Evolutionary conservation across 2,329 filamentous ascomycete genomes (phyloP).

Genomic region (Neocatenulostroma microsporum): DNA sequence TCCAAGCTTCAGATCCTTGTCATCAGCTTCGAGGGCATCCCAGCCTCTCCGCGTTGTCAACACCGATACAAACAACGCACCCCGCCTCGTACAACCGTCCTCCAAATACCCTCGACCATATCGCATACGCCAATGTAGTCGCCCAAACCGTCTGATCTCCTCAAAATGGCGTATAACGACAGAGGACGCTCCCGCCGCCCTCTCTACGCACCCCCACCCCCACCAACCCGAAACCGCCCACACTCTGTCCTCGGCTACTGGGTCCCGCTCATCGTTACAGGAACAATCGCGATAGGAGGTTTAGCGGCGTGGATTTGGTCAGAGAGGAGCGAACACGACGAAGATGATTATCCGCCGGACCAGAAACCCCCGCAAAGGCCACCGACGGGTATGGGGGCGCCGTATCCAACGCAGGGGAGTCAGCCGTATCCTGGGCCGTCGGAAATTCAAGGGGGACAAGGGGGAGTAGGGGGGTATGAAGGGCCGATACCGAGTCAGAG

Average conservation of each 20-base stretch:
- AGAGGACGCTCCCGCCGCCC: slow-evolving; percentile 43
- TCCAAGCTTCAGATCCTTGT: no score
- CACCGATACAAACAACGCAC: no score
- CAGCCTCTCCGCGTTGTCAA: no score
- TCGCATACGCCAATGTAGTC: background rate
- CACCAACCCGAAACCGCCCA: slow-evolving; percentile 39
- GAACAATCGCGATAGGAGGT: slow-evolving; percentile 79
- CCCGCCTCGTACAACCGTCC: no score
- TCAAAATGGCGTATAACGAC: no score
- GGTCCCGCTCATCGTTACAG: slow-evolving; percentile 78
- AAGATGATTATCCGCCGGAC: slow-evolving; percentile 44
- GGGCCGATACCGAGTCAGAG: slow-evolving; percentile 19
- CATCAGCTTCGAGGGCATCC: no score
- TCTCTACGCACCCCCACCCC: slow-evolving; percentile 29
- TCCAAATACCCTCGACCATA: no score
- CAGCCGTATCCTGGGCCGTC: slow-evolving; percentile 19
- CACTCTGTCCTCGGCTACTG: slow-evolving; percentile 66
- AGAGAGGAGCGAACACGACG: slow-evolving; percentile 68
- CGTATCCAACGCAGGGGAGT: slow-evolving; percentile 16
- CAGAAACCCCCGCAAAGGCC: slow-evolving; percentile 26
- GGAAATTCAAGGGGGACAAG: slow-evolving; percentile 1
- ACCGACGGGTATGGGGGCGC: slow-evolving; percentile 16
- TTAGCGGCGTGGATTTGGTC: slow-evolving; percentile 91
- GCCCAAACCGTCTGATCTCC: no score
- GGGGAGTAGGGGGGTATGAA: slow-evolving; percentile 4